Evolutionary conservation across 2,329 filamentous ascomycete genomes (phyloP).

Genomic region (Monosporascus sp.): DNA sequence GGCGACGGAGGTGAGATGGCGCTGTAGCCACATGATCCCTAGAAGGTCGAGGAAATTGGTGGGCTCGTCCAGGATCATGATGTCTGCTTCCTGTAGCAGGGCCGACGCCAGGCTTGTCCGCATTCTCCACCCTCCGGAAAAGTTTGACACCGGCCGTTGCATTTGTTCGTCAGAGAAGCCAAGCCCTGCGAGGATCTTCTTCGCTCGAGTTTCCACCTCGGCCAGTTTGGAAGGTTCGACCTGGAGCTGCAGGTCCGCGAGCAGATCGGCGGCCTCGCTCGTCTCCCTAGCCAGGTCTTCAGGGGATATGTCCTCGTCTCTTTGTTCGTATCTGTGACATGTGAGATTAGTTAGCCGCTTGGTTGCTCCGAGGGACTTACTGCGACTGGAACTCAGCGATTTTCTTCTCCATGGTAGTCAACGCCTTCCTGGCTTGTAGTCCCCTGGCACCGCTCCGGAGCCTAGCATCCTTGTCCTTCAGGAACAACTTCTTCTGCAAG

Average conservation of each 20-base stretch:
- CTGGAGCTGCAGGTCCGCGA: slow-evolving; percentile 63
- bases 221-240: slow-evolving; percentile 61
- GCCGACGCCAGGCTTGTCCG: slow-evolving; percentile 59
- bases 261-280: slow-evolving; percentile 62
- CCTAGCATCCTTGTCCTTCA: slow-evolving; percentile 67
- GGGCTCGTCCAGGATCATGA: slow-evolving; percentile 79
- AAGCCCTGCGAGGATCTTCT: slow-evolving; percentile 61
- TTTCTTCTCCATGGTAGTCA: slow-evolving; percentile 64
- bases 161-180: slow-evolving; percentile 64
- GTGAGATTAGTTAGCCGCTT: not conserved
- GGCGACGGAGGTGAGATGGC: slow-evolving; percentile 57
- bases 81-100: slow-evolving; percentile 67
- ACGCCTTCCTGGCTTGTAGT: slow-evolving; percentile 67
- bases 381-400: slow-evolving; percentile 50
- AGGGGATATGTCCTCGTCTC: slow-evolving; percentile 50
- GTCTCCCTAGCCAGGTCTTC: slow-evolving; percentile 59
- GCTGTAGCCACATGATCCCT: slow-evolving; percentile 80
- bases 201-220: slow-evolving; percentile 61
- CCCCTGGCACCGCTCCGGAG: slow-evolving; percentile 72
- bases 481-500: slow-evolving; percentile 58
- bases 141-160: slow-evolving; percentile 52
- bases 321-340: slow-evolving; percentile 40
- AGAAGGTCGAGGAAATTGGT: slow-evolving; percentile 82
- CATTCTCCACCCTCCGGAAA: slow-evolving; percentile 78
- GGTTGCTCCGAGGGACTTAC: slow-evolving; percentile 31